Evolutionary conservation across 306 rosid species (phyloP).

Genomic region (Macrotyloma uniflorum): DNA sequence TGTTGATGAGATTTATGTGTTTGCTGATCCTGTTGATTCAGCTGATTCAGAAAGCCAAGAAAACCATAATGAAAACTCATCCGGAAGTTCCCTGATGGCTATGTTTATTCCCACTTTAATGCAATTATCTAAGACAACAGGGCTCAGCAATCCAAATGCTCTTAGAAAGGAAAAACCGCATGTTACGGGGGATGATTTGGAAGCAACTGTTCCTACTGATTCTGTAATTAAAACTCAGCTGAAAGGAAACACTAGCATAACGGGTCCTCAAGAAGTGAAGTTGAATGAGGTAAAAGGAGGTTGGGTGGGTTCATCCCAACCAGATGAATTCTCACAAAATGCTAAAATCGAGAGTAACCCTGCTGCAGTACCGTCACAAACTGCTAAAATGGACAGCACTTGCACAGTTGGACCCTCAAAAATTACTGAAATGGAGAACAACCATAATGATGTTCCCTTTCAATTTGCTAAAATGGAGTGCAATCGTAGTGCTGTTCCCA

Average conservation of each 20-base stretch:
- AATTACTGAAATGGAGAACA: conserved; percentile 36
- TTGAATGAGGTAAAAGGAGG: conserved; percentile 47
- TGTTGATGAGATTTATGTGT: conserved; percentile 83
- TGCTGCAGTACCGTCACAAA: conserved; percentile 32
- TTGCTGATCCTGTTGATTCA: conserved; percentile 74
- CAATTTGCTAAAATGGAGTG: not conserved
- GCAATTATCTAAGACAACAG: conserved; percentile 75
- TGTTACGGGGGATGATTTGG: conserved; percentile 36
- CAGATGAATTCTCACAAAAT: conserved; percentile 40
- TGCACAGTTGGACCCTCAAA: conserved; percentile 26
- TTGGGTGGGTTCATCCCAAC: conserved; percentile 41
- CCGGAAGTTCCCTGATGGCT: conserved; percentile 76
- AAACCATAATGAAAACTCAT: conserved; percentile 47
- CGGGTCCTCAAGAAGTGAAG: conserved; percentile 42
- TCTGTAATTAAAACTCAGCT: conserved; percentile 44
- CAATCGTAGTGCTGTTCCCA: conserved; percentile 28
- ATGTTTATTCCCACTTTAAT: conserved; percentile 72
- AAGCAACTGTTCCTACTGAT: conserved; percentile 38
- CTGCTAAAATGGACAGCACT: conserved; percentile 38
- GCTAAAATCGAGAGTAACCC: conserved; percentile 46
- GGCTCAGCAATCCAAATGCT: conserved; percentile 40
- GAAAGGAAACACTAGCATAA: conserved; percentile 42
- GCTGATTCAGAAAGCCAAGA: conserved; percentile 55
- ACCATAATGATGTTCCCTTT: not conserved
- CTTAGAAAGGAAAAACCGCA: conserved; percentile 46